These are phyloP conservation scores for Margaritispora aquatica DNA, from an alignment of 495 filamentous ascomycete genomes.

Conservation along the genomic window DNA sequence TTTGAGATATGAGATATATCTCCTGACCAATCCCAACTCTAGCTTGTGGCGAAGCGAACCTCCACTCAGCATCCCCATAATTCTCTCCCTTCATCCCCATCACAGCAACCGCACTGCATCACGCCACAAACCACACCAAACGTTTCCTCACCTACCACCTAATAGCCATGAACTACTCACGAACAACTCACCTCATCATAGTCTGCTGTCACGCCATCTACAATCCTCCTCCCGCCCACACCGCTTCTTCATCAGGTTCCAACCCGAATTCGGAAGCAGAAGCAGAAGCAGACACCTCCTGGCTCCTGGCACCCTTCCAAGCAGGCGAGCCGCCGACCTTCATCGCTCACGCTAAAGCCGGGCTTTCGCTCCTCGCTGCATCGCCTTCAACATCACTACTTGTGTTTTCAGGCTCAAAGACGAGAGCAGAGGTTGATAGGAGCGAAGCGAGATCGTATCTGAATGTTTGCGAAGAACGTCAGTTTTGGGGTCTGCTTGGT, in stretches of 20 bases:
- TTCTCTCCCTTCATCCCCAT: no score
- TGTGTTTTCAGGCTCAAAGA: constrained; percentile 48
- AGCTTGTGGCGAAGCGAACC: no score
- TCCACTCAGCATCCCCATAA: no score
- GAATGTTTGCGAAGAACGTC: constrained; percentile 37
- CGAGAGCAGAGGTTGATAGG: constrained; percentile 45
- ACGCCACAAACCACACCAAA: no score
- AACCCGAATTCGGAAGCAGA: not conserved
- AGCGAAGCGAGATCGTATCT: constrained; percentile 67
- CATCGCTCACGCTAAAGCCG: constrained; percentile 61
- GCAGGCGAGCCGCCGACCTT: constrained; percentile 63
- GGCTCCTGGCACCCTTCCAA: constrained; percentile 70
- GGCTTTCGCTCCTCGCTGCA: constrained; percentile 36
- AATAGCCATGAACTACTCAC: not conserved
- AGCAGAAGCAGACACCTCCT: constrained; percentile 49
- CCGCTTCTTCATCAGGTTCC: not conserved
- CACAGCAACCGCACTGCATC: no score
- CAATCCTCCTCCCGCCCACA: constrained; percentile 7
- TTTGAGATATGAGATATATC: no score
- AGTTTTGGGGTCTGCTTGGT: constrained; percentile 35
- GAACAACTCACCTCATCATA: constrained; percentile 49
- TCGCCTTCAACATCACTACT: constrained; percentile 25
- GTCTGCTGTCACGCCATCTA: constrained; percentile 83
- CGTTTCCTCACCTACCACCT: not conserved
- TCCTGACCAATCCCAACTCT: no score